Percentiles rank a stretch among this genome's conserved stretches.
Conservation (phyloP, 768 basidiomycete species). For the Fomitopsis serialis region DNA sequence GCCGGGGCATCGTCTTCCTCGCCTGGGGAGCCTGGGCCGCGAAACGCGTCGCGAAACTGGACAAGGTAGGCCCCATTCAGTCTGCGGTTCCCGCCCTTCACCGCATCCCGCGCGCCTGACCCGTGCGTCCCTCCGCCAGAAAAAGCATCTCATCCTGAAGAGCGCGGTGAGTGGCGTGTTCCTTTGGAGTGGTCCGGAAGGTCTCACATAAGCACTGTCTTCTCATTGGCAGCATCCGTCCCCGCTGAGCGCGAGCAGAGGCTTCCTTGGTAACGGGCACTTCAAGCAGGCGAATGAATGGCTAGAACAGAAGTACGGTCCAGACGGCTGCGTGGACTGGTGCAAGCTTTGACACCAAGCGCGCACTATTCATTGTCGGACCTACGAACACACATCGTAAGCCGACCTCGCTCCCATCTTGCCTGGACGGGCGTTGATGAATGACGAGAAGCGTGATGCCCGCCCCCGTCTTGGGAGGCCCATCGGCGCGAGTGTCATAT, state of each 20-base stretch:
- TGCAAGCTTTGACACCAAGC: constrained; percentile 34
- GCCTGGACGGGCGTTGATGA: neutral
- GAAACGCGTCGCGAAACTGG: constrained; percentile 74
- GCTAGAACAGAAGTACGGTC: constrained; percentile 75
- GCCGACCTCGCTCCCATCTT: neutral
- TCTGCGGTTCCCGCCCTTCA: neutral
- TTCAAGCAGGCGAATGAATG: constrained; percentile 86
- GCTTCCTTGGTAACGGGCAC: constrained; percentile 87
- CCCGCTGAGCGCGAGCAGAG: constrained; percentile 68
- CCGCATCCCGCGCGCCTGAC: neutral
- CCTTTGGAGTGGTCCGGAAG: neutral
- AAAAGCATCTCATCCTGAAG: constrained; percentile 73
- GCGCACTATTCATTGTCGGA: neutral
- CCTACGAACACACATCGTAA: neutral
- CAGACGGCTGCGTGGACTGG: constrained; percentile 71
- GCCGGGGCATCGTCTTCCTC: constrained; percentile 79
- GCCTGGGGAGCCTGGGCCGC: constrained; percentile 89
- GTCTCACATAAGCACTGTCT: neutral
- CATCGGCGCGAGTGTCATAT: neutral
- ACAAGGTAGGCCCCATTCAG: constrained; percentile 45
- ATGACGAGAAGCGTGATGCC: neutral
- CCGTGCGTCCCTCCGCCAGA: constrained; percentile 31
- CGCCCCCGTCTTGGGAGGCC: neutral
- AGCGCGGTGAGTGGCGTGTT: constrained; percentile 53
- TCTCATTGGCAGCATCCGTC: constrained; percentile 65